Conservation (phyloP, 805 yeast genomes). For the Priceomyces castillae region DNA sequence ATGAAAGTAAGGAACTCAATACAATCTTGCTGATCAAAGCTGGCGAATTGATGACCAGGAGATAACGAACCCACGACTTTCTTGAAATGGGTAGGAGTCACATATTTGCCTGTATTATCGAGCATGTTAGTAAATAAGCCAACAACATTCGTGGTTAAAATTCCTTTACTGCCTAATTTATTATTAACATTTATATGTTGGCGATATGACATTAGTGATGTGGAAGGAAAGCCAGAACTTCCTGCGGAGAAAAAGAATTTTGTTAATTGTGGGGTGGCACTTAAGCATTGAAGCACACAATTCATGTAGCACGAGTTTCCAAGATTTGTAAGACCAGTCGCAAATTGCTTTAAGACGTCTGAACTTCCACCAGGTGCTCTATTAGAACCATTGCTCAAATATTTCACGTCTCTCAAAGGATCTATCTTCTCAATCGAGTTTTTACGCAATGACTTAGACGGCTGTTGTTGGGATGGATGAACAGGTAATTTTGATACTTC, state of each 20-base stretch:
- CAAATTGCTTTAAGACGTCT: conserved; percentile 34
- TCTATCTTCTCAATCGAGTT: background rate
- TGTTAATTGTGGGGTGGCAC: conserved; percentile 67
- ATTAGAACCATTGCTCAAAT: background rate
- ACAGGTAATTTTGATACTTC: background rate
- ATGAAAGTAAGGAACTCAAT: conserved; percentile 76
- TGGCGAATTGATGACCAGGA: conserved; percentile 54
- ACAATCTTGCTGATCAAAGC: conserved; percentile 79
- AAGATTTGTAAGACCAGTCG: conserved; percentile 73
- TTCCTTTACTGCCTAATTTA: conserved; percentile 77
- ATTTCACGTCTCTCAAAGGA: background rate
- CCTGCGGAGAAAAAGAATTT: conserved; percentile 52
- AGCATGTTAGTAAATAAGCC: conserved; percentile 55
- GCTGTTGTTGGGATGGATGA: background rate
- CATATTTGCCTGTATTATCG: conserved; percentile 42
- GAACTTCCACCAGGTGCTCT: background rate
- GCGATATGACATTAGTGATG: conserved; percentile 48
- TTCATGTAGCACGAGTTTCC: conserved; percentile 96
- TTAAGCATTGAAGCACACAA: conserved; percentile 80
- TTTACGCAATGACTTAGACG: background rate
- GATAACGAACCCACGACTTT: conserved; percentile 65
- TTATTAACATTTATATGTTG: conserved; percentile 71
- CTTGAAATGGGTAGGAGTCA: conserved; percentile 66
- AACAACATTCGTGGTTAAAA: conserved; percentile 67
- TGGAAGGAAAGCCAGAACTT: conserved; percentile 8